Base-by-base conservation (phyloP, 306 rosid species). In the Lathyrus oleraceus region DNA sequence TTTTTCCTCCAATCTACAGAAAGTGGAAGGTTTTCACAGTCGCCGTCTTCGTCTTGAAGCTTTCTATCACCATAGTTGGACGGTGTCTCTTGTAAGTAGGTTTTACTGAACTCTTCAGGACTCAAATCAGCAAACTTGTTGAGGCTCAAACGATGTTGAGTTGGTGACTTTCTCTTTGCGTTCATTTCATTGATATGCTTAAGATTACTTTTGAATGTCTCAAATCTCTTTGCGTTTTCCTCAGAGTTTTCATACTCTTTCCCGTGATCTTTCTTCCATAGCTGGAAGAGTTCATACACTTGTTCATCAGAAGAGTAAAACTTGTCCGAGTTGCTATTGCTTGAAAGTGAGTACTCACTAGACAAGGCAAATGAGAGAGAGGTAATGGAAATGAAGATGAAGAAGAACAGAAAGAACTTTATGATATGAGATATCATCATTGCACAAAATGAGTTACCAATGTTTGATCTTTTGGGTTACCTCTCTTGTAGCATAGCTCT, bases 111-210 rank as follows among this genome's bases (percentile, higher is more conserved):
- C 80, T 86, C 92, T 62, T 82, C 85, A 12, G 83, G 80, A 58
- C 88, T 88, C 78, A 81, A 30, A 63, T 86, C 87, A 5, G 87
- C 91, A 81, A 86, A 89, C 76, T 79, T 67, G 75, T 82, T 90
- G 71, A 86, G 68, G 52, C 95, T 89, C 67, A 84, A 60, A 39
- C 73, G 76, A 65, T 69, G 66, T 0, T 65, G 70, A 13, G 15
- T 62, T 0, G 61, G 10, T 5, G 79, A 81, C 30, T 39, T 75
- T 52, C 71, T 84, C 78, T 62, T 69, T 5, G 77, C 81, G 56
- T 84, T 88, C 76, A 70, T 70, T 65, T 87, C 88, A 28, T 75
- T 51, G 56, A 90, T 71, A 32, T 77, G 58, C 52, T 54, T 84
- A 68, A 87, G 58, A 13, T 86, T 90, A 71, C 61, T 79, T 66